phyloP scores from a whole-genome alignment of 208 protist genomes.

The Leishmania tarentolae region DNA sequence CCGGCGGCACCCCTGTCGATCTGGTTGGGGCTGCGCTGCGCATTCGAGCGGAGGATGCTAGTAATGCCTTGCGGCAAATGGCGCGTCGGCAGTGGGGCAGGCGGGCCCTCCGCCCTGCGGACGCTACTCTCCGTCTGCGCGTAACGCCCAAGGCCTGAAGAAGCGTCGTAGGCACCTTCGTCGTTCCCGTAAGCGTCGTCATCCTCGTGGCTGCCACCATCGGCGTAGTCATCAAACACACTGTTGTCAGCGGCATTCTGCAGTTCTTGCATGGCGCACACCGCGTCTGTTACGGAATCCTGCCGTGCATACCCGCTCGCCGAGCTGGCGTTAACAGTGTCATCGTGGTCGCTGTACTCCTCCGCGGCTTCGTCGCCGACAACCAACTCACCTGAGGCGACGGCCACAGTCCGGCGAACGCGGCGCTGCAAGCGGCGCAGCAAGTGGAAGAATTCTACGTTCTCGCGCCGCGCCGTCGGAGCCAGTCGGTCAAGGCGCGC shows the following conservation, averaged over 20 bases:
- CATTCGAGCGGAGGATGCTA: constrained; percentile 20
- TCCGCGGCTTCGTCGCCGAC: constrained; percentile 30
- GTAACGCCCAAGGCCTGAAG: neutral
- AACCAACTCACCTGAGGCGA: constrained; percentile 50
- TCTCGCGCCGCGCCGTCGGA: constrained; percentile 57
- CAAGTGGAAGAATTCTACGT: constrained; percentile 71
- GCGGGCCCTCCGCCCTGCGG: neutral
- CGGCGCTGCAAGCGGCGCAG: constrained; percentile 63
- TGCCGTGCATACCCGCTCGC: neutral
- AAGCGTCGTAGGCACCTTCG: neutral
- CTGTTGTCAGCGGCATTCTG: constrained; percentile 74
- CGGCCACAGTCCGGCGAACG: constrained; percentile 45
- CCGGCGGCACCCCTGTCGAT: neutral
- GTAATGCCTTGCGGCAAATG: constrained; percentile 24
- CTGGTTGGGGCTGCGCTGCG: neutral
- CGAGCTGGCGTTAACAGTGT: neutral
- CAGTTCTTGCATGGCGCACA: constrained; percentile 51
- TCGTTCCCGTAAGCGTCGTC: constrained; percentile 5
- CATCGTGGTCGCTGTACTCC: constrained; percentile 23
- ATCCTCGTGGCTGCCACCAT: constrained; percentile 18
- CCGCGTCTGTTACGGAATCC: neutral
- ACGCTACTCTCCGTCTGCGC: neutral
- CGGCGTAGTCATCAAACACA: constrained; percentile 66
- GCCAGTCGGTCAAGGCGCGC: constrained; percentile 60
- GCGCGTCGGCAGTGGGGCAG: constrained; percentile 12